phyloP scores from a whole-genome alignment of 176 grass and related monocot species.

The maize (Zea mays) region Zm-B73-REFERENCE-NAM-5.0 NC_050103.1:167390001-167390500 shows the following conservation, averaged over 20 bases:
- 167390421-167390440: constrained; percentile 76
- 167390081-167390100: constrained; percentile 83
- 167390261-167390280: constrained; percentile 75
- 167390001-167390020: constrained; percentile 62
- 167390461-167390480: constrained; percentile 63
- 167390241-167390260: constrained; percentile 80
- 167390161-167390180: constrained; percentile 89
- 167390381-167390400: constrained; percentile 60
- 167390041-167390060: constrained; percentile 93
- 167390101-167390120: constrained; percentile 78
- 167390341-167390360: constrained; percentile 74
- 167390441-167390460: constrained; percentile 96
- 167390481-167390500: constrained; percentile 95
- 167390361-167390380: constrained; percentile 80
- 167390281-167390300: constrained; percentile 91
- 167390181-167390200: constrained; percentile 92
- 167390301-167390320: constrained; percentile 62
- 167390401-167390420: constrained; percentile 58
- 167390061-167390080: constrained; percentile 70
- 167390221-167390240: constrained; percentile 81
- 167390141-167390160: constrained; percentile 77
- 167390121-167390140: constrained; percentile 56
- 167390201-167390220: constrained; percentile 78
- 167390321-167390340: constrained; percentile 80
- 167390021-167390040: constrained; percentile 56